phyloP scores from a whole-genome alignment of 495 filamentous ascomycete genomes.

The Trichoderma reesei region DNA sequence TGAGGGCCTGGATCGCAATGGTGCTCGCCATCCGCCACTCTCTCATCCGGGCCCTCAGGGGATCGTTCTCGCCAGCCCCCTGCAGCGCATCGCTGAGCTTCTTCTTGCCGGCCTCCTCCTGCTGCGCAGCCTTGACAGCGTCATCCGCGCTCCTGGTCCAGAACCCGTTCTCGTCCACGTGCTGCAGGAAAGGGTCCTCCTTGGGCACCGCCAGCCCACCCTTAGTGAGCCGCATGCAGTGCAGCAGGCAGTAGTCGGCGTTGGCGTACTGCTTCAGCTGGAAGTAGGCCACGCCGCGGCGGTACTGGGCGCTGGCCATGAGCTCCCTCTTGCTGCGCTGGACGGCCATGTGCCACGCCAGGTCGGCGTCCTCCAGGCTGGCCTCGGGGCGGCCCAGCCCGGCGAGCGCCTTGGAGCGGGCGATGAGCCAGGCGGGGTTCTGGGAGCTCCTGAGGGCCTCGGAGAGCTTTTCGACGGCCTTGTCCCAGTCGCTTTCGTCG shows the following conservation, averaged over 20 bases:
- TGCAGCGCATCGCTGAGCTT: conserved; percentile 15
- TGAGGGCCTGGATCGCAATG: conserved; percentile 33
- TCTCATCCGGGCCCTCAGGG: neutral
- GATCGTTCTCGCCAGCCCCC: neutral
- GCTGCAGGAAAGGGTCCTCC: conserved; percentile 30
- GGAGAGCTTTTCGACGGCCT: conserved; percentile 66
- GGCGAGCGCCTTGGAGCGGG: conserved; percentile 75
- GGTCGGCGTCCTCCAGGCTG: conserved; percentile 73
- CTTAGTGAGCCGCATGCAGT: conserved; percentile 48
- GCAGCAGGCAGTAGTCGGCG: conserved; percentile 59
- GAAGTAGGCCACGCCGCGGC: conserved; percentile 66
- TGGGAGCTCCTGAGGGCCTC: conserved; percentile 58
- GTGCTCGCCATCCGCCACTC: conserved; percentile 30
- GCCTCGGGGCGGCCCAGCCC: conserved; percentile 42
- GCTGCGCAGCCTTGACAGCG: conserved; percentile 19
- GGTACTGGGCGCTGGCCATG: conserved; percentile 71
- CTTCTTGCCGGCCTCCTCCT: neutral
- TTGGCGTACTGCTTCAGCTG: conserved; percentile 65
- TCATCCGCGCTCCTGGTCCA: conserved; percentile 27
- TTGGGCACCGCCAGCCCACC: conserved; percentile 24
- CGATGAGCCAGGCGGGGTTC: conserved; percentile 74
- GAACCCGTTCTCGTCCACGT: conserved; percentile 29
- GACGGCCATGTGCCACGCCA: conserved; percentile 56
- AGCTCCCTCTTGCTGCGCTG: conserved; percentile 66
- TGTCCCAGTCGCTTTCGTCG: conserved; percentile 46